phyloP scores from a whole-genome alignment of 345 rosid species.

The Nephelium lappaceum region DNA sequence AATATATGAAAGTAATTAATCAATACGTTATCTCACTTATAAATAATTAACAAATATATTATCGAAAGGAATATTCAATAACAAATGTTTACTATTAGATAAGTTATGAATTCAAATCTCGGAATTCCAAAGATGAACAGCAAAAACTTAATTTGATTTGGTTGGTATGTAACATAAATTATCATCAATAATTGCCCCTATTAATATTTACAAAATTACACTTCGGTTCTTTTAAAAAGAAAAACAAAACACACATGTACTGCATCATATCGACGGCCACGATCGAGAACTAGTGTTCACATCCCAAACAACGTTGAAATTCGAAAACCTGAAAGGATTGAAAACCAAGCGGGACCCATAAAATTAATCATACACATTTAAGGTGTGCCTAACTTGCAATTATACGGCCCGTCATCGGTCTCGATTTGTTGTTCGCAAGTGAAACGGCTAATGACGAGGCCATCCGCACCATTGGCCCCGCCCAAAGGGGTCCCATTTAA shows the following conservation, averaged over 20 bases:
- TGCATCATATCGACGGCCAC: neutral
- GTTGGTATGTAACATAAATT: too few species aligned
- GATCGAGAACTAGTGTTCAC: neutral
- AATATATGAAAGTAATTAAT: too few species aligned
- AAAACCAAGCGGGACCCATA: neutral
- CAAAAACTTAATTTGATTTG: too few species aligned
- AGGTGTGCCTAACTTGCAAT: slow-evolving; percentile 7
- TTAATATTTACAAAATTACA: neutral
- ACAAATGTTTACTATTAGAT: too few species aligned
- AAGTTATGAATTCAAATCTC: too few species aligned
- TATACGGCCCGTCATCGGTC: neutral
- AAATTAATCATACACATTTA: neutral
- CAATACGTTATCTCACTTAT: too few species aligned
- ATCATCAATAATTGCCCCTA: too few species aligned
- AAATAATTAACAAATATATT: too few species aligned
- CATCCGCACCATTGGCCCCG: neutral
- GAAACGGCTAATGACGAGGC: neutral
- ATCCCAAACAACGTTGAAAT: neutral
- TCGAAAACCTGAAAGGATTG: neutral
- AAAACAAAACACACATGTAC: too few species aligned
- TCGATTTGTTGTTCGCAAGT: neutral
- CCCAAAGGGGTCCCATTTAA: neutral
- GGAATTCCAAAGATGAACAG: too few species aligned
- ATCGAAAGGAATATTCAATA: too few species aligned
- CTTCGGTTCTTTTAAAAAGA: too few species aligned